Conservation (phyloP, 192 early-diverging fungal genomes). For the Kappamyces sp. region DNA sequence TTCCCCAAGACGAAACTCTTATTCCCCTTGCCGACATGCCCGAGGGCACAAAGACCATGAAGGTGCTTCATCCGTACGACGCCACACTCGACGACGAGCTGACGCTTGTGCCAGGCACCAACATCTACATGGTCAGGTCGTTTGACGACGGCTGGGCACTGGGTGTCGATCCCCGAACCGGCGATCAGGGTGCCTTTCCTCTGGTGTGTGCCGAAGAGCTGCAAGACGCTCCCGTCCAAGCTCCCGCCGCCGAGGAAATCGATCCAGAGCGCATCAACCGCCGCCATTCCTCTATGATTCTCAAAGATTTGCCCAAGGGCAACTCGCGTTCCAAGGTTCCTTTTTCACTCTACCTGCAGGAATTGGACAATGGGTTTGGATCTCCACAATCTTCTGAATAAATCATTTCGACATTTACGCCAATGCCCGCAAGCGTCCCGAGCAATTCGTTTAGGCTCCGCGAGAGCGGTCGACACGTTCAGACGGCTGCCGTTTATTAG, state of each 20-base stretch:
- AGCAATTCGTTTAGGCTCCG: no score
- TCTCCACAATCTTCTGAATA: no score
- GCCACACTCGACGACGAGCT: conserved; percentile 27
- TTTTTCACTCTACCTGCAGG: no score
- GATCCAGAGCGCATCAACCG: no score
- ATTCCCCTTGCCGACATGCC: not conserved
- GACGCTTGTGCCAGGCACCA: conserved; percentile 17
- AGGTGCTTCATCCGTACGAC: conserved; percentile 23
- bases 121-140: conserved; percentile 17
- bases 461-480: no score
- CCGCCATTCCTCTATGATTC: no score
- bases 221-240: not conserved
- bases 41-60: conserved; percentile 16
- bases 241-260: no score
- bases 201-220: conserved; percentile 11
- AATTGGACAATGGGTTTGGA: no score
- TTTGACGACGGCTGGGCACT: conserved; percentile 17
- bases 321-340: no score
- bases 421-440: no score
- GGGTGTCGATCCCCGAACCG: conserved; percentile 1
- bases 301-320: not conserved
- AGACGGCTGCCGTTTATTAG: no score
- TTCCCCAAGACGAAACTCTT: not conserved
- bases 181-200: conserved; percentile 8
- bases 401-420: no score